Conservation (phyloP, 2,329 filamentous ascomycete genomes). For the Arthrobotrys iridis region DNA sequence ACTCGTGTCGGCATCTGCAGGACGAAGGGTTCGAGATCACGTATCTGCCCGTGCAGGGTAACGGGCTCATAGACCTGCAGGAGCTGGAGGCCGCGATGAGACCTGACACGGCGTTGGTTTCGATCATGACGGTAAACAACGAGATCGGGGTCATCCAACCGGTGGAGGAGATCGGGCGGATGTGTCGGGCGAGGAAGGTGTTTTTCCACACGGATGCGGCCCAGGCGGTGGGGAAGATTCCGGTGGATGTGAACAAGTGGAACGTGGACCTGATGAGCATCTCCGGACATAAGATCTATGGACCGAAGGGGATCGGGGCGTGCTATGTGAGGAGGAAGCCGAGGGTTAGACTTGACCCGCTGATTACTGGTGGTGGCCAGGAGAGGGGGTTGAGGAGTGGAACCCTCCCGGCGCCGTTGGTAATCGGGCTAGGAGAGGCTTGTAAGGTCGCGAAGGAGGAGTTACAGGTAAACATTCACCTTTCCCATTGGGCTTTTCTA, state of each 20-base stretch:
- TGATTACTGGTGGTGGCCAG: conserved; percentile 96
- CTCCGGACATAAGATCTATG: conserved; percentile 98
- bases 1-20: conserved; percentile 95
- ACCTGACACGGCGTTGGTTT: conserved; percentile 90
- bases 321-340: conserved; percentile 94
- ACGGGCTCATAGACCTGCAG: conserved; percentile 84
- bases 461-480: conserved; percentile 76
- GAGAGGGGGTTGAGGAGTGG: conserved; percentile 94
- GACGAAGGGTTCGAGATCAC: conserved; percentile 96
- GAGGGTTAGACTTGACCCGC: conserved; percentile 90
- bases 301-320: conserved; percentile 94
- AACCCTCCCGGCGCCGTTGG: conserved; percentile 86
- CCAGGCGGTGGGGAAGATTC: conserved; percentile 98
- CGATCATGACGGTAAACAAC: conserved; percentile 99
- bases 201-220: conserved; percentile 98
- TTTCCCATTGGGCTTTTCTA: conserved; percentile 53
- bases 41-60: conserved; percentile 89
- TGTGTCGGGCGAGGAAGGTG: conserved; percentile 89
- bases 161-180: conserved; percentile 87
- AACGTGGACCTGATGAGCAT: conserved; percentile 99
- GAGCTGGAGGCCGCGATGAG: conserved; percentile 88
- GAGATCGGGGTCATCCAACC: conserved; percentile 99
- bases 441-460: conserved; percentile 91
- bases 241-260: conserved; percentile 95
- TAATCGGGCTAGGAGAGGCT: conserved; percentile 94